Conservation (phyloP, 495 filamentous ascomycete genomes). For the Thermothielavioides terrestris region DNA sequence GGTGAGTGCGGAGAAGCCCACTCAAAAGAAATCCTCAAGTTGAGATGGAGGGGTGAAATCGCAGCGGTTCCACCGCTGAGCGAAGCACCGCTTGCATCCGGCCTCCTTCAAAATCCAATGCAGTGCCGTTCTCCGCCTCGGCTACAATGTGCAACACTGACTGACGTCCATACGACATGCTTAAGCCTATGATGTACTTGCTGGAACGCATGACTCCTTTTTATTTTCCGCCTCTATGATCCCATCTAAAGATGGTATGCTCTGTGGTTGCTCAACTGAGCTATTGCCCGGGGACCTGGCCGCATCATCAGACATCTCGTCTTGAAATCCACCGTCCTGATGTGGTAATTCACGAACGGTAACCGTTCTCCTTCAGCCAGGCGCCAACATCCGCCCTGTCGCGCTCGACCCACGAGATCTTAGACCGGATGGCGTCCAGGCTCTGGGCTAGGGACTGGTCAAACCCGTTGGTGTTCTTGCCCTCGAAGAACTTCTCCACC, state of each 20-base stretch:
- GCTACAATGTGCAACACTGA: too few species aligned
- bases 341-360: slow-evolving; percentile 18
- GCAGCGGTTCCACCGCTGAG: not conserved
- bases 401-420: slow-evolving; percentile 50
- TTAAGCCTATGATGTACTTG: too few species aligned
- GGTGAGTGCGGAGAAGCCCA: slow-evolving; percentile 10
- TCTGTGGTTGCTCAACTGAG: not conserved
- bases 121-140: too few species aligned
- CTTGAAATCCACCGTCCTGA: not conserved
- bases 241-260: slow-evolving; percentile 6
- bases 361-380: slow-evolving; percentile 40
- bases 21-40: not conserved
- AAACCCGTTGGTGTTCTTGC: slow-evolving; percentile 70
- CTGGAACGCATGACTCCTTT: not conserved
- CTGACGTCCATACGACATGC: too few species aligned
- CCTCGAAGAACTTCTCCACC: slow-evolving; percentile 71
- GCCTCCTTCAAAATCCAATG: too few species aligned
- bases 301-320: slow-evolving; percentile 12
- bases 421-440: slow-evolving; percentile 51
- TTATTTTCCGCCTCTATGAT: not conserved
- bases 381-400: slow-evolving; percentile 47
- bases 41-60: not conserved
- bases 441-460: slow-evolving; percentile 54
- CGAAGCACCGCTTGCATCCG: too few species aligned
- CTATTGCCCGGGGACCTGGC: slow-evolving; percentile 6